Evolutionary conservation across 2,329 filamentous ascomycete genomes (phyloP), one percentile per base, ranked within the genome.

Genomic region (Colletotrichum trifolii): DNA sequence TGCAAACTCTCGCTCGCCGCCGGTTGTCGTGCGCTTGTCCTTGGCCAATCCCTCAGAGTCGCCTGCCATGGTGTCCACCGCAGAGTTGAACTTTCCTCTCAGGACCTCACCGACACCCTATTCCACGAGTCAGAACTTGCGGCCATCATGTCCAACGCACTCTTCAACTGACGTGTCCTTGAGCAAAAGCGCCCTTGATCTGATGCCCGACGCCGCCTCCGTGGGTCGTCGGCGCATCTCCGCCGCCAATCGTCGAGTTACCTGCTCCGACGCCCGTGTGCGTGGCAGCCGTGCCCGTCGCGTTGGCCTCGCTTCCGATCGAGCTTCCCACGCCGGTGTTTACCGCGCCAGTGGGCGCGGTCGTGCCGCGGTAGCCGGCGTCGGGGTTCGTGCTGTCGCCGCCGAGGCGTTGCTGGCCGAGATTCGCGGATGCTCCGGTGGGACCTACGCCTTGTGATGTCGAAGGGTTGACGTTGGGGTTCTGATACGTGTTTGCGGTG

Each of bases 41-140:
- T 75, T 72, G 52, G 78, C 69, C 65, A 74, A 70, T 46, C 73
- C 69, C 5, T 73, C 68, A 67, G 74, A 73, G 64, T 78, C 79
- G 52, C 64, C 64, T 0, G 66, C 56, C 48, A 76, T 67, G 7
- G 73, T 75, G 17, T 75, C 74, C 8, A 69, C 67, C 42, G 75
- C 64, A 48, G 76, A 76, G 69, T 77, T 76, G 68, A 77, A 77
- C 54, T 77, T 75, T 64, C 67, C 67, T 15, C 67, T 65, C 17
- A 64, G 33, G 3, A 67, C 60, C 17, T 68, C 67, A 10, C 67
- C 67, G 25, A 67, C 58, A 3, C 67, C 67, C 67, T 68, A 2
- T 2, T 17, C 9, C 43, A 9, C 13, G 9, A n/a, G 8, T 46
- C 11, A 46, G 43, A 46, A 17, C 6, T 10, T 46, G n/a, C 13